Percentiles rank a stretch among this genome's conserved stretches.
These are phyloP conservation scores for Aspergillus floridensis DNA, from an alignment of 2,329 filamentous ascomycete genomes.

Conservation along the genomic window DNA sequence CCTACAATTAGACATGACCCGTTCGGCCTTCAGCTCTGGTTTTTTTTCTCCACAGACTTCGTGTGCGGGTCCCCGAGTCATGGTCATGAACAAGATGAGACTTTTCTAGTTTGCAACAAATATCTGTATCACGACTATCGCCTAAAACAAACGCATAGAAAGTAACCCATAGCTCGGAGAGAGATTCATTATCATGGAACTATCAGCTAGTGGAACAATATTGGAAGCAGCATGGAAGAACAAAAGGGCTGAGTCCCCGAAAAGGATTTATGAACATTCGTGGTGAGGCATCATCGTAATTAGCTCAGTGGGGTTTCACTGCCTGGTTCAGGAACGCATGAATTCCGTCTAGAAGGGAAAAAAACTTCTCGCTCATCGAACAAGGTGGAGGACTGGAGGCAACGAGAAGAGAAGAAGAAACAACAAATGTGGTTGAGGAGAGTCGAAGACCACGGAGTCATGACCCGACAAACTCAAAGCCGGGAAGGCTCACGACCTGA, in stretches of 20 bases:
- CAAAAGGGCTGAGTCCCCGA: neutral
- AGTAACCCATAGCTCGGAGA: neutral
- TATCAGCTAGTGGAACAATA: neutral
- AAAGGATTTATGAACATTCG: conserved; percentile 4
- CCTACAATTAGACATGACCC: neutral
- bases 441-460: neutral
- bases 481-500: neutral
- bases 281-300: conserved; percentile 15
- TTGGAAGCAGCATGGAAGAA: conserved; percentile 9
- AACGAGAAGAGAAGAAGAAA: conserved; percentile 6
- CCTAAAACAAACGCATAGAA: too few species aligned
- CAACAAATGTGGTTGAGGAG: neutral
- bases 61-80: neutral
- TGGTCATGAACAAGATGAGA: neutral
- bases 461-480: neutral
- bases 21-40: neutral
- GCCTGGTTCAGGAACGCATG: conserved; percentile 16
- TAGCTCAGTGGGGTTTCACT: conserved; percentile 9
- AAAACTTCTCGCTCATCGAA: conserved; percentile 10
- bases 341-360: conserved; percentile 16
- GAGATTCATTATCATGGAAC: neutral
- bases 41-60: neutral
- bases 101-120: neutral
- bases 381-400: conserved; percentile 1
- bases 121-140: too few species aligned